phyloP scores from a whole-genome alignment of 257 asterid genomes.

The Misopates orontium region DNA sequence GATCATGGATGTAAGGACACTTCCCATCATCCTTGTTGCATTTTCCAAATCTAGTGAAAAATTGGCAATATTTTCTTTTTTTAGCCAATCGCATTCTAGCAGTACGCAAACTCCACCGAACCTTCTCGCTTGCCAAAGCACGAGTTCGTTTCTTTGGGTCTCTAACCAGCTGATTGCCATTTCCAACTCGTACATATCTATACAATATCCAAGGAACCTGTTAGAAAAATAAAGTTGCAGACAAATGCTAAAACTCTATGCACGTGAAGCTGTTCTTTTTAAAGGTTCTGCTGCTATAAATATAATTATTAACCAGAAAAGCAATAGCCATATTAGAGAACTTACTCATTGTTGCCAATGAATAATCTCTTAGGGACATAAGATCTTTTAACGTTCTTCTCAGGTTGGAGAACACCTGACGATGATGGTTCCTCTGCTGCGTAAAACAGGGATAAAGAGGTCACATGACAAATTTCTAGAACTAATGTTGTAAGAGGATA shows the following conservation, averaged over 20 bases:
- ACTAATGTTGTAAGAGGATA: slow-evolving; percentile 14
- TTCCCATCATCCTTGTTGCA: slow-evolving; percentile 90
- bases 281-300: slow-evolving; percentile 12
- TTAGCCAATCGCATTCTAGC: slow-evolving; percentile 85
- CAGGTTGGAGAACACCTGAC: slow-evolving; percentile 38
- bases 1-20: slow-evolving; percentile 82
- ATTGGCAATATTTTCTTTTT: slow-evolving; percentile 85
- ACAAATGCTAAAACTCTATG: slow-evolving; percentile 17
- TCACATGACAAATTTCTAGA: slow-evolving; percentile 24
- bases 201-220: slow-evolving; percentile 30
- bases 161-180: slow-evolving; percentile 88
- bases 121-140: slow-evolving; percentile 80
- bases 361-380: slow-evolving; percentile 76
- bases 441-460: slow-evolving; percentile 27
- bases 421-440: slow-evolving; percentile 53
- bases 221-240: slow-evolving; percentile 13
- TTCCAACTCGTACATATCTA: slow-evolving; percentile 88
- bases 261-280: not conserved
- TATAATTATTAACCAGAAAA: not conserved
- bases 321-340: slow-evolving; percentile 27
- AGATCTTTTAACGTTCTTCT: slow-evolving; percentile 50
- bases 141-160: slow-evolving; percentile 93
- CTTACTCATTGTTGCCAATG: slow-evolving; percentile 90
- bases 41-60: slow-evolving; percentile 87
- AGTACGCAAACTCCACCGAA: slow-evolving; percentile 95